These are phyloP conservation scores for Phytophthora boehmeriae DNA, from an alignment of 352 stramenopile species.

Conservation along the genomic window DNA sequence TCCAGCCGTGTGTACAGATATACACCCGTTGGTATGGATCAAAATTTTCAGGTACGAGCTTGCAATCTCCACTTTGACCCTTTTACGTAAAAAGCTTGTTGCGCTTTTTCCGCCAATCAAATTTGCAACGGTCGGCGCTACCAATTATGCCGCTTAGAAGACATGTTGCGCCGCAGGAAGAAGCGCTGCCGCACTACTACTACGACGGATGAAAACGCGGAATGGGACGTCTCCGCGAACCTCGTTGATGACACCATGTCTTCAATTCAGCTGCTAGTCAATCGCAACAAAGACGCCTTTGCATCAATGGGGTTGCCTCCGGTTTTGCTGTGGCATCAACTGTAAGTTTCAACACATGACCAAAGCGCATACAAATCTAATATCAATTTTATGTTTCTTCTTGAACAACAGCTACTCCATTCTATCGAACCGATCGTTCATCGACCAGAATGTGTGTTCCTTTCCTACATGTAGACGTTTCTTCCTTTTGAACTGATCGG, in stretches of 20 bases:
- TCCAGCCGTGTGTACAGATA: no score
- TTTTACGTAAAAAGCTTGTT: no score
- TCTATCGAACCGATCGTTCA: constrained; percentile 62
- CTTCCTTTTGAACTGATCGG: no score
- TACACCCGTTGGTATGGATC: no score
- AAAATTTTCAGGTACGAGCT: no score
- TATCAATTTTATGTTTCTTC: not conserved
- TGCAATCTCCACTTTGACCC: no score
- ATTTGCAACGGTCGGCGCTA: not conserved
- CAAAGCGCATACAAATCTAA: not conserved
- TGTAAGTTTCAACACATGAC: constrained; percentile 37
- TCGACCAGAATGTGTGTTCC: constrained; percentile 61
- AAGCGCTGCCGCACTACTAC: constrained; percentile 15
- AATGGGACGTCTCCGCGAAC: constrained; percentile 33
- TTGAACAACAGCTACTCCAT: constrained; percentile 49
- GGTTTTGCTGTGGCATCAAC: constrained; percentile 58
- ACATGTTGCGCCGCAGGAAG: constrained; percentile 38
- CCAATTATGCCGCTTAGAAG: not conserved
- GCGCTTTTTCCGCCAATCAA: no score
- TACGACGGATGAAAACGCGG: constrained; percentile 15
- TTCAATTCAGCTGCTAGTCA: constrained; percentile 55
- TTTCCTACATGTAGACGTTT: no score
- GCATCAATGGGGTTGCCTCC: constrained; percentile 38
- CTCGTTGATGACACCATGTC: constrained; percentile 60
- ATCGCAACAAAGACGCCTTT: constrained; percentile 47